phyloP scores from a whole-genome alignment of 208 protist genomes.

The Tritrichomonas musculus region DNA sequence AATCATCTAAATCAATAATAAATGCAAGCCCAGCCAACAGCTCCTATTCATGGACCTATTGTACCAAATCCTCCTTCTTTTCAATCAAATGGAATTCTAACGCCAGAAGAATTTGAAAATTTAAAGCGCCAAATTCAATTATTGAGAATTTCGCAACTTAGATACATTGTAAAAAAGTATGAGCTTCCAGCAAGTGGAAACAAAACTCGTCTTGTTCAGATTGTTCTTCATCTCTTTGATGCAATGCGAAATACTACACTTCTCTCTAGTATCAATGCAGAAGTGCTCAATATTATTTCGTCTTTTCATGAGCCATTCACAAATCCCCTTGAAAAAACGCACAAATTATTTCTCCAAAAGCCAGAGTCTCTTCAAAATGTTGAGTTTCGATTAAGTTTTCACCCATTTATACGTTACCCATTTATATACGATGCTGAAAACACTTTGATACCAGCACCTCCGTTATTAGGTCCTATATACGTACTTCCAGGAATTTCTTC shows the following conservation, averaged over 20 bases:
- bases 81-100: too few species aligned
- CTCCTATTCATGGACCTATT: too few species aligned
- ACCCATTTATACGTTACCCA: not conserved
- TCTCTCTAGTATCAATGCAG: not conserved
- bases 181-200: constrained; percentile 11
- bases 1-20: too few species aligned
- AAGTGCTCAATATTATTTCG: not conserved
- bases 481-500: too few species aligned
- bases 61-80: too few species aligned
- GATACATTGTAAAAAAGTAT: not conserved
- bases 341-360: not conserved
- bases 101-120: not conserved
- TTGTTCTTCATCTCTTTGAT: not conserved
- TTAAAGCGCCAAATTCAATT: not conserved
- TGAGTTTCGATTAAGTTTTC: not conserved
- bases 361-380: not conserved
- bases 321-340: not conserved
- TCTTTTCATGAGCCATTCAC: not conserved
- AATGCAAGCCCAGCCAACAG: too few species aligned
- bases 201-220: not conserved
- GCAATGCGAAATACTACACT: not conserved
- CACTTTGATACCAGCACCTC: not conserved
- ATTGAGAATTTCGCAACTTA: not conserved
- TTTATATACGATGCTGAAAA: not conserved
- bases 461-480: too few species aligned